phyloP scores from a whole-genome alignment of 75 land plant species.

The Gnetum montanum region DNA sequence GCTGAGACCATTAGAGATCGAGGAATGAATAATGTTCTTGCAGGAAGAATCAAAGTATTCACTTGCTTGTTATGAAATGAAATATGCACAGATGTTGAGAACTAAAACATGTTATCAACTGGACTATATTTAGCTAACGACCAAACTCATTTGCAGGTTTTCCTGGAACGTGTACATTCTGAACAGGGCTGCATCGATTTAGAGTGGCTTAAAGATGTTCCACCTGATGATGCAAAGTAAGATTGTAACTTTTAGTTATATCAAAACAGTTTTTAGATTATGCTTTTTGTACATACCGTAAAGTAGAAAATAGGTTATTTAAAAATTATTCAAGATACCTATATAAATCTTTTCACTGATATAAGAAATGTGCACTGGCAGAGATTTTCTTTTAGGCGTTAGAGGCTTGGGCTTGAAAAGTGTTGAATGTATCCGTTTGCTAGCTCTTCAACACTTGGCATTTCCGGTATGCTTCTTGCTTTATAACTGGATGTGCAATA shows the following conservation, averaged over 20 bases:
- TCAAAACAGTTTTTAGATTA: too few species aligned
- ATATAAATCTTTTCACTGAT: neutral
- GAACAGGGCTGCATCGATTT: conserved; percentile 60
- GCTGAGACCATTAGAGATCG: conserved; percentile 79
- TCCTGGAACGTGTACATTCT: conserved; percentile 30
- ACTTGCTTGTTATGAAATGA: too few species aligned
- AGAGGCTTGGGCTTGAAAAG: conserved; percentile 76
- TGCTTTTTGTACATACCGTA: too few species aligned
- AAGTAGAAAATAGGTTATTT: too few species aligned
- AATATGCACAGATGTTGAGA: too few species aligned
- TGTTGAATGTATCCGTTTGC: conserved; percentile 75
- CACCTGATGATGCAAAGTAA: conserved; percentile 56
- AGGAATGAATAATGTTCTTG: conserved; percentile 92
- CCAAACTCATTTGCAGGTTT: conserved; percentile 60
- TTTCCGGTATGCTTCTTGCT: conserved; percentile 85
- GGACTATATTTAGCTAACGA: too few species aligned
- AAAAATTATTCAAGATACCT: too few species aligned
- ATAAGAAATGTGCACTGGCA: conserved; percentile 11
- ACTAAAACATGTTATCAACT: too few species aligned
- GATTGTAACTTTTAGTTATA: too few species aligned
- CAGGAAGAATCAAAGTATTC: conserved; percentile 80
- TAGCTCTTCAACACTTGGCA: conserved; percentile 70
- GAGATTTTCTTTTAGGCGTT: conserved; percentile 65
- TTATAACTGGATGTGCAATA: neutral
- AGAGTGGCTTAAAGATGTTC: conserved; percentile 57